A percentile compares a stretch with the other conserved stretches of the same genome.
These are phyloP conservation scores for Cyberlindnera japonica DNA, from an alignment of 805 yeast species.

Conservation along the genomic window DNA sequence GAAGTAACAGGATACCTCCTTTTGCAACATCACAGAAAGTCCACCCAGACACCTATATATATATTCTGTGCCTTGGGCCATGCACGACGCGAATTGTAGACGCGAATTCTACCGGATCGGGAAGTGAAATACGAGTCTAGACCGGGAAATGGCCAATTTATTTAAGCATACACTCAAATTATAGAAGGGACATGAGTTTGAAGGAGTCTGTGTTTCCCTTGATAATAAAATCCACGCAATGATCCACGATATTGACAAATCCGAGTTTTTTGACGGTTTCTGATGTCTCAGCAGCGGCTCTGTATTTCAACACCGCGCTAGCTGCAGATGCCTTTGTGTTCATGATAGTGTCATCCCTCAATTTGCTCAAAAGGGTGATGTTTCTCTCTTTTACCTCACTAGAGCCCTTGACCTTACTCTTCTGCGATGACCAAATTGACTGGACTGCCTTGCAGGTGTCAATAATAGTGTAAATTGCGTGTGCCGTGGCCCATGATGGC, in stretches of 20 bases:
- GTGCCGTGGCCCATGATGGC: conserved; percentile 21
- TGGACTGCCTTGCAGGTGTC: conserved; percentile 23
- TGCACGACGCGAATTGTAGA: too few relatives aligned
- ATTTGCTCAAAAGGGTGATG: conserved; percentile 9
- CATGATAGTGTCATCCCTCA: conserved; percentile 20
- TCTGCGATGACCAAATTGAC: conserved; percentile 7
- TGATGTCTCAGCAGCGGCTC: conserved; percentile 2
- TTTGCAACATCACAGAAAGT: too few relatives aligned
- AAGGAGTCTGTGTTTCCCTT: conserved; percentile 22
- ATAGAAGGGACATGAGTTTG: conserved; percentile 20
- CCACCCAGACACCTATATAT: too few relatives aligned
- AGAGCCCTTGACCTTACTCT: conserved; percentile 3
- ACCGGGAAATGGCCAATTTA: background rate
- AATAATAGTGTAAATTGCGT: conserved; percentile 15
- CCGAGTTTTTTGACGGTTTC: conserved; percentile 13
- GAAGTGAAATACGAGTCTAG: background rate
- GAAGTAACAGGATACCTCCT: too few relatives aligned
- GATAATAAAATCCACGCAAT: conserved; percentile 18
- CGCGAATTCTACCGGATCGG: background rate
- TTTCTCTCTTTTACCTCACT: conserved; percentile 21
- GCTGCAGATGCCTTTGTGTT: conserved; percentile 8
- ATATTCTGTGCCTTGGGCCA: too few relatives aligned
- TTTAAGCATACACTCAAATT: background rate
- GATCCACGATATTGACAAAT: conserved; percentile 10
- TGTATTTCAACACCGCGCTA: background rate